These are phyloP conservation scores for Fraxinus excelsior DNA, from an alignment of 257 asterid genomes.

Conservation along the genomic window DNA sequence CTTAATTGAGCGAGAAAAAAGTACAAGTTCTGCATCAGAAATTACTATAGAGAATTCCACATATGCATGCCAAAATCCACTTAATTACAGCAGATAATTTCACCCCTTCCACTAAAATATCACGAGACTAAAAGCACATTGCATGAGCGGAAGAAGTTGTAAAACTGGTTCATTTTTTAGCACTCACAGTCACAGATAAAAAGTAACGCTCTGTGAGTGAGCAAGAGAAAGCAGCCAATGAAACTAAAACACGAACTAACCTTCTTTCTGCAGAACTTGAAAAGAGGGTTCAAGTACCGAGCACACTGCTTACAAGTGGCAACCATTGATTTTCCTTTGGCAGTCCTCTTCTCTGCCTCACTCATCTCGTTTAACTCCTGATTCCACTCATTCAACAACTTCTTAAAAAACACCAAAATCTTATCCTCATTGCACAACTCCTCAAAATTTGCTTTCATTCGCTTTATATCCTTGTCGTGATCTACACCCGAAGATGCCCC, in stretches of 20 bases:
- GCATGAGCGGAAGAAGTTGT: background rate
- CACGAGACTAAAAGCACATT: background rate
- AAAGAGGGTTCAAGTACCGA: slow-evolving; percentile 81
- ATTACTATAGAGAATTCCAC: background rate
- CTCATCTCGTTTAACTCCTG: slow-evolving; percentile 88
- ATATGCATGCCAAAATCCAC: background rate
- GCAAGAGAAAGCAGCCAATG: background rate
- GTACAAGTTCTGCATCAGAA: background rate
- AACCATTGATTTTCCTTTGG: slow-evolving; percentile 90
- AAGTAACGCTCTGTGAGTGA: background rate
- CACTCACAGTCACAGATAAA: background rate
- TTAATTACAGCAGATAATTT: background rate
- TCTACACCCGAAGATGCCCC: slow-evolving; percentile 67
- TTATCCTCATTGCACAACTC: slow-evolving; percentile 92
- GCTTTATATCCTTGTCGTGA: slow-evolving; percentile 79
- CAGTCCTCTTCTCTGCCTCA: slow-evolving; percentile 87
- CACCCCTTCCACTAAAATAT: background rate
- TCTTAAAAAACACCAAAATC: slow-evolving; percentile 93
- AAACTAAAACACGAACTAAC: slow-evolving; percentile 37
- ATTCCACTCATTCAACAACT: slow-evolving; percentile 87
- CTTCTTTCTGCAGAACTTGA: slow-evolving; percentile 97
- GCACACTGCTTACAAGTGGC: slow-evolving; percentile 98
- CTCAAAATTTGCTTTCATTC: slow-evolving; percentile 74
- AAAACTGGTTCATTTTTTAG: background rate
- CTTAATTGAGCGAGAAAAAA: background rate